Evolutionary conservation across 441 rosid species (phyloP).

Genomic region (Erodium texanum): DNA sequence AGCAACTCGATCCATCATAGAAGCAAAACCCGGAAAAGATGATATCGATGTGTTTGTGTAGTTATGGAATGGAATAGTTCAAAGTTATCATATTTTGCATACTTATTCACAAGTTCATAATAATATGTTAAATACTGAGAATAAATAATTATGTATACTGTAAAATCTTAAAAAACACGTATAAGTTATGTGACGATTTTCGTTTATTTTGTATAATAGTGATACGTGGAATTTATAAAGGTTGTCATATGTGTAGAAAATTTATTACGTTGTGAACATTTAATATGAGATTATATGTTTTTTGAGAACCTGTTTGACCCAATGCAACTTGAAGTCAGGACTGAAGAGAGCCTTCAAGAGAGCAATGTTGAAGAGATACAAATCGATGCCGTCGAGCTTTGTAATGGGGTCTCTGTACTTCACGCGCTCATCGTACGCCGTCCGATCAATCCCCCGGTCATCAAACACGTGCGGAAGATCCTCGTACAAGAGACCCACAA

Average conservation of each 20-base stretch:
- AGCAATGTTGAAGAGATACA: constrained; percentile 64
- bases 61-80: no score
- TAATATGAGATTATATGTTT: no score
- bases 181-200: no score
- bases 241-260: not conserved
- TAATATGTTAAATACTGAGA: no score
- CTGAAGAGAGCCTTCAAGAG: constrained; percentile 53
- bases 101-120: no score
- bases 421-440: constrained; percentile 66
- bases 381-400: constrained; percentile 52
- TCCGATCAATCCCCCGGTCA: constrained; percentile 73
- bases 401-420: constrained; percentile 83
- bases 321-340: constrained; percentile 58
- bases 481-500: constrained; percentile 49
- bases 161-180: no score
- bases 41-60: not conserved
- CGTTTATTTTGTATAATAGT: no score
- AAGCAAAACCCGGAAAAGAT: constrained; percentile 6
- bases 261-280: not conserved
- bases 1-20: constrained; percentile 34
- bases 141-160: no score
- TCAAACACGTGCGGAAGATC: constrained; percentile 87
- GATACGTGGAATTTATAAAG: no score
- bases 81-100: no score
- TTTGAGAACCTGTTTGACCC: constrained; percentile 58